Evolutionary conservation across 148 eudicot species (phyloP), one percentile per base, ranked within the genome.

Genomic region (Hydrangea macrophylla): DNA sequence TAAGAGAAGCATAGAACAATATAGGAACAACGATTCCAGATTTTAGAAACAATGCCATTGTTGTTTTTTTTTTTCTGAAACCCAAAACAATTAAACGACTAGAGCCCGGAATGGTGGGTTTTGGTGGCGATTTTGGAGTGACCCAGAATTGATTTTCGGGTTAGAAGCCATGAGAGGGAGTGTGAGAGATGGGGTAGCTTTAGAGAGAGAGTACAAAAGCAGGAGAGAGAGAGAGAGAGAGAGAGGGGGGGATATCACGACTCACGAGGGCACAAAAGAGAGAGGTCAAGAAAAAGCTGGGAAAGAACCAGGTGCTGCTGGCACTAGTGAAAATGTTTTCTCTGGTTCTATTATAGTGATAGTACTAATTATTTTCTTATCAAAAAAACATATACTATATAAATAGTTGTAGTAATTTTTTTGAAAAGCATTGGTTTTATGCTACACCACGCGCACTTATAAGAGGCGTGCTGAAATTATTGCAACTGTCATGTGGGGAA

Each of bases 161-260:
- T 20, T 57, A 51, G 67, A 31, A n/a, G 36, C 74, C 74, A 70
- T 70, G 74, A 48, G 67, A n/a, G 50, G 30, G 60, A 10, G 39
- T 33, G 28, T 17, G 6, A n/a, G 11, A 42, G 57, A 57, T 28
- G 23, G n/a, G n/a, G n/a, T n/a, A n/a, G n/a, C n/a, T n/a, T n/a
- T n/a, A n/a, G n/a, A n/a, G n/a, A n/a, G n/a, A n/a, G n/a, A n/a
- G n/a, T n/a, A n/a, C n/a, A n/a, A n/a, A 35, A 35, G 1, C 27
- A 45, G 44, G 31, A 57, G 72, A 17, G 48, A 1, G 35, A 45
- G 50, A 35, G 50, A 35, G 53, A 48, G 53, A 48, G 53, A 48
- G 5, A 48, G 20, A 17, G 53, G 53, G 5, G 53, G 7, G 48
- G 60, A 1, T 26, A 48, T 7, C n/a, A 22, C n/a, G 53, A 48